phyloP scores from a whole-genome alignment of 129 eudicot genomes.

The Oenanthe sinensis region DNA sequence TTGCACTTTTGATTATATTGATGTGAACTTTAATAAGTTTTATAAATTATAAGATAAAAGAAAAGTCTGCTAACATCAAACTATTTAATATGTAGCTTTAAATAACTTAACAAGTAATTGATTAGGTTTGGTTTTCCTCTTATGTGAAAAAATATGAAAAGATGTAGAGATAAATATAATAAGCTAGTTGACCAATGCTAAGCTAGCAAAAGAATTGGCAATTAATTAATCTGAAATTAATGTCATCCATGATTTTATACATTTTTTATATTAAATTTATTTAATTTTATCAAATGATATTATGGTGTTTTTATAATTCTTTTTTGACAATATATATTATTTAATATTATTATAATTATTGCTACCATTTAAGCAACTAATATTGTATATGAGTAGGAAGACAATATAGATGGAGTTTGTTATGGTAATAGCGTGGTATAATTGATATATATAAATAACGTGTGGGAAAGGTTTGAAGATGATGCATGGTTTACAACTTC shows the following conservation, averaged over 20 bases:
- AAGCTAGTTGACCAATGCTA: no score
- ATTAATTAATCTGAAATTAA: no score
- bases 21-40: not conserved
- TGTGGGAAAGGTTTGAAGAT: conserved; percentile 11
- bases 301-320: no score
- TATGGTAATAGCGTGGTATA: not conserved
- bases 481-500: conserved; percentile 11
- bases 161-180: no score
- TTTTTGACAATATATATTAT: not conserved
- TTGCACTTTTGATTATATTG: not conserved
- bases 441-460: not conserved
- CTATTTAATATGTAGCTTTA: not conserved
- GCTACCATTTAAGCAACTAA: no score
- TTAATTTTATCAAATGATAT: no score
- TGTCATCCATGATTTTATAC: no score
- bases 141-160: not conserved
- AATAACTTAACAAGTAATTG: not conserved
- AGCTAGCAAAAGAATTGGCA: not conserved
- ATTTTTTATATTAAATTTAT: no score
- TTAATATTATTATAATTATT: no score
- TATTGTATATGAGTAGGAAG: not conserved
- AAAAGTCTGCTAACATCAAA: not conserved
- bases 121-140: not conserved
- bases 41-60: not conserved
- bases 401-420: not conserved